phyloP scores from a whole-genome alignment of 495 filamentous ascomycete genomes.

The Amorphotheca resinae region DNA sequence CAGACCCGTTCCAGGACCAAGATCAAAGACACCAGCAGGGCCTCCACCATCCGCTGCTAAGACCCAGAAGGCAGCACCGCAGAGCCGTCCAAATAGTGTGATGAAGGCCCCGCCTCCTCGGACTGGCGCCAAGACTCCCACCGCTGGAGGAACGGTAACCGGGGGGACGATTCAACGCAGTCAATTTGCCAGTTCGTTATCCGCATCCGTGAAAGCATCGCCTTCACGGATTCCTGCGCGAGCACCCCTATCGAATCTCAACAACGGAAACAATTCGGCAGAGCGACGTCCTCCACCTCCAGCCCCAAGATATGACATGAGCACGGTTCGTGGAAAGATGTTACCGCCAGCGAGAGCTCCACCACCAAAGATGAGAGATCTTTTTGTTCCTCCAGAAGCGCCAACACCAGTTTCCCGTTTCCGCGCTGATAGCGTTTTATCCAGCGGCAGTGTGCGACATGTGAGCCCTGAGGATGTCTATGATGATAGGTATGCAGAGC shows the following conservation, averaged over 20 bases:
- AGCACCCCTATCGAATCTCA: slow-evolving; percentile 65
- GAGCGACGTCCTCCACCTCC: slow-evolving; percentile 37
- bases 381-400: slow-evolving; percentile 53
- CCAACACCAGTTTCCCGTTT: slow-evolving; percentile 47
- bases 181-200: slow-evolving; percentile 36
- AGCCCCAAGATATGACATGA: slow-evolving; percentile 30
- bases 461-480: slow-evolving; percentile 77
- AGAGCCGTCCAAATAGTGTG: slow-evolving; percentile 32
- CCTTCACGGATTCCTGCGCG: slow-evolving; percentile 78
- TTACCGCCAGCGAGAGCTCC: slow-evolving; percentile 49
- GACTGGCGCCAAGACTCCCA: slow-evolving; percentile 58
- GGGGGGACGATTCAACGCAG: slow-evolving; percentile 40
- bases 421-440: slow-evolving; percentile 52
- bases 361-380: slow-evolving; percentile 83
- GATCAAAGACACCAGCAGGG: slow-evolving; percentile 69
- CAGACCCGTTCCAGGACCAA: slow-evolving; percentile 44
- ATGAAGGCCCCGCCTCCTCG: slow-evolving; percentile 40
- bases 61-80: slow-evolving; percentile 29
- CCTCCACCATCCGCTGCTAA: slow-evolving; percentile 35
- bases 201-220: slow-evolving; percentile 30
- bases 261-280: slow-evolving; percentile 71
- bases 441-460: slow-evolving; percentile 56
- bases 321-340: slow-evolving; percentile 45
- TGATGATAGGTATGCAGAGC: slow-evolving; percentile 45
- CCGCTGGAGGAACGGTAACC: slow-evolving; percentile 19